Conservation (phyloP, 441 rosid species). For the Gossypium aridum region DNA sequence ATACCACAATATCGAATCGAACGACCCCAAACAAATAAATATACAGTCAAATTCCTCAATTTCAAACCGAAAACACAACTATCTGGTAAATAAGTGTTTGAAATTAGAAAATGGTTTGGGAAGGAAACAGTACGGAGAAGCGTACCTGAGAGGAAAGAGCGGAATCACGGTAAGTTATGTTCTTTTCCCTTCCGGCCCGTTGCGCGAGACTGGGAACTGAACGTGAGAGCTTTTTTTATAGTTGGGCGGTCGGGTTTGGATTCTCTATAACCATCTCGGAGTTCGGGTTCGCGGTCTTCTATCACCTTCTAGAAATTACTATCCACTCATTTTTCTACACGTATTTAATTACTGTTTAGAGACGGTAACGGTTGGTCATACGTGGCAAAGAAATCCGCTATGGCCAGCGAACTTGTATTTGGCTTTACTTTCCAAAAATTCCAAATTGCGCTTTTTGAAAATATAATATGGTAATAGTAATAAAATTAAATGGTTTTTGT, state of each 20-base stretch:
- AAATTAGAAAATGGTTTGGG: not conserved
- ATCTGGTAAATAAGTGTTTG: not conserved
- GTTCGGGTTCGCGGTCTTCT: slow-evolving; percentile 7
- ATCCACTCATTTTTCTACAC: slow-evolving; percentile 30
- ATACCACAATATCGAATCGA: not conserved
- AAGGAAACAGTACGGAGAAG: not conserved
- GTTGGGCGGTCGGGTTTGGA: slow-evolving; percentile 5
- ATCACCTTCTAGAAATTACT: slow-evolving; percentile 34
- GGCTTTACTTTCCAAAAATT: too few relatives aligned
- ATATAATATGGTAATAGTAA: not conserved
- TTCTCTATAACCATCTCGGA: not conserved
- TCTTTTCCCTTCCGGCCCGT: not conserved
- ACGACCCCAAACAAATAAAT: not conserved
- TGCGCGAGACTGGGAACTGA: not conserved
- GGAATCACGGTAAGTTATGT: not conserved
- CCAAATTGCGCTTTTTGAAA: not conserved
- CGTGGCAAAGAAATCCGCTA: not conserved
- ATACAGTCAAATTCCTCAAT: not conserved
- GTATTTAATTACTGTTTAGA: slow-evolving; percentile 8
- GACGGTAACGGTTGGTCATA: too few relatives aligned
- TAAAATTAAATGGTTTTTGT: not conserved
- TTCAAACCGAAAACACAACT: not conserved
- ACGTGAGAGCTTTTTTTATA: slow-evolving; percentile 15
- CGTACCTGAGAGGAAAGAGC: slow-evolving; percentile 18
- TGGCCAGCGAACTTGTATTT: not conserved